Evolutionary conservation across 805 yeast genomes (phyloP).

Genomic region (Spathaspora gorwiae): DNA sequence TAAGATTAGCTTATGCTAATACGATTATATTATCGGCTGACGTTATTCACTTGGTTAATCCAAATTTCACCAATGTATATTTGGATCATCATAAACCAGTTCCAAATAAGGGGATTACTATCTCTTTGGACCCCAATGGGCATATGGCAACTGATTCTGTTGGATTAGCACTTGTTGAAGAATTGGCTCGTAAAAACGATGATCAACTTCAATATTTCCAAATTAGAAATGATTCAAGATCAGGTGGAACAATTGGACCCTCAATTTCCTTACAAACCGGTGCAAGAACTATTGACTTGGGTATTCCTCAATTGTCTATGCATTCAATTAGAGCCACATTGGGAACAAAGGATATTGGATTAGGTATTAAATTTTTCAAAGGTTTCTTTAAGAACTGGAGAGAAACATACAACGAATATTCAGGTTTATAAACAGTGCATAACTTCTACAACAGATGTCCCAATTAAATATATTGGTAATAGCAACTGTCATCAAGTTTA

Average conservation of each 20-base stretch:
- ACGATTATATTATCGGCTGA: constrained; percentile 79
- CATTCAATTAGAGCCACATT: constrained; percentile 80
- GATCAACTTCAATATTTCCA: constrained; percentile 78
- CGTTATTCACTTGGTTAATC: constrained; percentile 77
- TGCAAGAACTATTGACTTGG: constrained; percentile 73
- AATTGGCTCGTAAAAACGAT: constrained; percentile 59
- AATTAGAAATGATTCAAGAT: constrained; percentile 76
- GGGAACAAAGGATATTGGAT: constrained; percentile 73
- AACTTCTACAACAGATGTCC: no score
- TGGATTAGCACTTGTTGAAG: constrained; percentile 66
- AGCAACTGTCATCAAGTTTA: no score
- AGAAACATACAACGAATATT: constrained; percentile 48
- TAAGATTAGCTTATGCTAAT: constrained; percentile 57
- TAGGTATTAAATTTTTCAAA: constrained; percentile 66
- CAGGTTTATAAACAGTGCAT: constrained; percentile 27
- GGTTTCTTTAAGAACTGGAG: constrained; percentile 71
- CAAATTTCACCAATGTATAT: constrained; percentile 66
- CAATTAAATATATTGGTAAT: no score
- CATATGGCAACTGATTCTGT: constrained; percentile 80
- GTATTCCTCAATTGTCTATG: constrained; percentile 82
- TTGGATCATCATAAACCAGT: constrained; percentile 75
- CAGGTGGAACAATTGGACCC: constrained; percentile 90
- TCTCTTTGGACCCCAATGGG: constrained; percentile 73
- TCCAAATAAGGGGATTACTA: constrained; percentile 70
- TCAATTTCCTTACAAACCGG: constrained; percentile 59